Evolutionary conservation across 2,329 filamentous ascomycete species (phyloP).

Genomic region (Arthrobotrys sinensis): DNA sequence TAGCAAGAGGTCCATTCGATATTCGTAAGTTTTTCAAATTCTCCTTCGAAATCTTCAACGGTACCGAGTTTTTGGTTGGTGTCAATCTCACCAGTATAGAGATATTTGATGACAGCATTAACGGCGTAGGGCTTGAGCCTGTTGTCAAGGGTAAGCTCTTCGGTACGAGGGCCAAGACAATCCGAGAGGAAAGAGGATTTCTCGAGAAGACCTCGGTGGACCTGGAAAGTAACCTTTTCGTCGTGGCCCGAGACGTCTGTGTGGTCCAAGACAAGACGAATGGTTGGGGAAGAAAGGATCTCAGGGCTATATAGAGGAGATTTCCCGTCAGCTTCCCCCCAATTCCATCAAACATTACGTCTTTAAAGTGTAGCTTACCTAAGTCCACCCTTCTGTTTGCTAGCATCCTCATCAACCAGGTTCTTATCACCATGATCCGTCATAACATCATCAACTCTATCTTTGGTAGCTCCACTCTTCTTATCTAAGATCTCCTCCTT

Average conservation of each 20-base stretch:
- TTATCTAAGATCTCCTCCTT: constrained; percentile 6
- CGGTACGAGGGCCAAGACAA: constrained; percentile 17
- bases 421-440: constrained; percentile 35
- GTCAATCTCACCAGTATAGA: constrained; percentile 48
- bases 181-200: constrained; percentile 20
- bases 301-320: constrained; percentile 19
- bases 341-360: neutral
- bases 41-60: constrained; percentile 35
- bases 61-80: constrained; percentile 38
- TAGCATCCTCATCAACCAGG: constrained; percentile 37
- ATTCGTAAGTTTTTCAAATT: constrained; percentile 44
- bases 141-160: constrained; percentile 33
- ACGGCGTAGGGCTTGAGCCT: constrained; percentile 53
- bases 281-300: constrained; percentile 35
- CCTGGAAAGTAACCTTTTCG: constrained; percentile 38
- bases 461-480: neutral
- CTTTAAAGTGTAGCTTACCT: constrained; percentile 4
- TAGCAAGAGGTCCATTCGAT: constrained; percentile 49
- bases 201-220: constrained; percentile 32
- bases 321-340: neutral
- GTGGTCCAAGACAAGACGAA: constrained; percentile 43
- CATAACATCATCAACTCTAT: constrained; percentile 15
- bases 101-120: constrained; percentile 38
- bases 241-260: constrained; percentile 28
- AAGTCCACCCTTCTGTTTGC: constrained; percentile 3